Conservation (phyloP, 805 yeast species). For the Tetrapisispora iriomotensis region DNA sequence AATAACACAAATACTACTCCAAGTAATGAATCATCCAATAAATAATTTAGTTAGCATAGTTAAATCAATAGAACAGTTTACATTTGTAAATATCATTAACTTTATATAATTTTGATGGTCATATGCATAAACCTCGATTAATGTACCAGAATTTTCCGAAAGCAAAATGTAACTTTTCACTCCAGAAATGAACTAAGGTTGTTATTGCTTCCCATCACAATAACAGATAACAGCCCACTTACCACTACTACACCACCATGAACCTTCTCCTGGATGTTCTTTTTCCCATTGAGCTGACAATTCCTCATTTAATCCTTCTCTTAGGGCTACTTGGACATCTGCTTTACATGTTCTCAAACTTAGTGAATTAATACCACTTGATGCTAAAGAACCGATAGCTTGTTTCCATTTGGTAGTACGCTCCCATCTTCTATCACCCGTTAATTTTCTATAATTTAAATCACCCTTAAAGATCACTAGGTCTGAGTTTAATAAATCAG, state of each 20-base stretch:
- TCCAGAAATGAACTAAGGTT: not conserved
- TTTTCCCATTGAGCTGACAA: slow-evolving; percentile 51
- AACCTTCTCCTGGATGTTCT: slow-evolving; percentile 53
- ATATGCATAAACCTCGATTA: not conserved
- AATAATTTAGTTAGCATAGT: not conserved
- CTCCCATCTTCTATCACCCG: slow-evolving; percentile 87
- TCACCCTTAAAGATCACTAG: slow-evolving; percentile 89
- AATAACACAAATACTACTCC: too few species aligned
- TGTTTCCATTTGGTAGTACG: slow-evolving; percentile 61
- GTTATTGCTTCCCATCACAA: slow-evolving; percentile 7
- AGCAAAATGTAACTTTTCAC: too few species aligned
- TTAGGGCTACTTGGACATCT: slow-evolving; percentile 84
- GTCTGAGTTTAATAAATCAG: slow-evolving; percentile 51
- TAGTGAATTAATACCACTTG: slow-evolving; percentile 52
- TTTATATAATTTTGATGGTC: not conserved
- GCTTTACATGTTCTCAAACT: slow-evolving; percentile 92
- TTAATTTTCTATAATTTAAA: slow-evolving; percentile 85
- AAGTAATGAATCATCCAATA: not conserved
- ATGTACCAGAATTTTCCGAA: too few species aligned
- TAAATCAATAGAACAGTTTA: not conserved
- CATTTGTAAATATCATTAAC: not conserved
- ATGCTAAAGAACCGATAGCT: slow-evolving; percentile 63
- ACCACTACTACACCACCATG: slow-evolving; percentile 81
- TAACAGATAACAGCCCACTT: slow-evolving; percentile 85
- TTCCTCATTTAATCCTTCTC: slow-evolving; percentile 60